Evolutionary conservation across 208 protist genomes (phyloP), one percentile per base, ranked within the genome.

Genomic region (Lotmaria passim): DNA sequence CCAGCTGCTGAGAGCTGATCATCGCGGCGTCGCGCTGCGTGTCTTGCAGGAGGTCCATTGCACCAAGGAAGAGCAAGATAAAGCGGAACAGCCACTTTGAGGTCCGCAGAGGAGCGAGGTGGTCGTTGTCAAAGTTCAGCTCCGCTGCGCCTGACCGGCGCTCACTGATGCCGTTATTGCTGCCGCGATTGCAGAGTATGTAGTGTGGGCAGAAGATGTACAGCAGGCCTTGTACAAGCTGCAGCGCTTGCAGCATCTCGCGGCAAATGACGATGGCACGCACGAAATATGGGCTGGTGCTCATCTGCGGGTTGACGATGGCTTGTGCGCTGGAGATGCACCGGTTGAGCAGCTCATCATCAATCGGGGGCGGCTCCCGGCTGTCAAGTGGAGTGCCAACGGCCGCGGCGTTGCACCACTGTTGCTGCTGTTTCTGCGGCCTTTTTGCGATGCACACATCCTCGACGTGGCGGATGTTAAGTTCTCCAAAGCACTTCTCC

Each of bases 61-160:
- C 63, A 24, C 71, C 71, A 21, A 77, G 71, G 44, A 77, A 68
- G 31, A 77, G 48, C 3, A 68, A 55, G 15, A 77, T 39, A 14
- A 61, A 52, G 21, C 56, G 53, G 36, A 72, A 71, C 47, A 72
- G 71, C 71, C 71, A 77, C 57, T 59, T 44, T 23, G 58, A 44
- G 19, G 58, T 69, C 23, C 53, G 69, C 44, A 75, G 60, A 7
- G 31, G 17, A 23, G 61, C 31, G 41, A 67, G 51, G 38, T 59
- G 36, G 31, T 67, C 59, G 23, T 75, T 60, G 0, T 14, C 33
- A 34, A 63, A n/a, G 26, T 38, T 57, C 26, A 63, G 33, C 23
- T 52, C 62, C 30, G 36, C 28, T 8, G 53, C 47, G 53, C 17
- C 30, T 36, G 28, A 24, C 23, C 59, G 34, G 1, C 41, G 68